Evolutionary conservation across 768 basidiomycete species (phyloP), one percentile per base, ranked within the genome.

Genomic region (Trametes cinnabarina): DNA sequence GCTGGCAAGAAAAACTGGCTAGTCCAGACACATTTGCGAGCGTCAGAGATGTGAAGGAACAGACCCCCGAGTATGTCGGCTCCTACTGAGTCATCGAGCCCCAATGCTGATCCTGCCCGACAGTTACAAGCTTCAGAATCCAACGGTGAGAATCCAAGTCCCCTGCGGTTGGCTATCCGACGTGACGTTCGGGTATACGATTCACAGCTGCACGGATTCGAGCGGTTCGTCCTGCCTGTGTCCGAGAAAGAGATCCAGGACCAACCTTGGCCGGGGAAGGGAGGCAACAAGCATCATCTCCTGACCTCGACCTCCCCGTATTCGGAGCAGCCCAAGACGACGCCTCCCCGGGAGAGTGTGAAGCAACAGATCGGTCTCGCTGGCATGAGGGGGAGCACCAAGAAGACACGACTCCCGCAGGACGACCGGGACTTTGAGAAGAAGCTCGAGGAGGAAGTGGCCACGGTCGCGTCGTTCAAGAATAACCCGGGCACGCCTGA

Each of bases 141-240:
- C 50, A 3, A 51, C 10, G 20, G 57, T 58, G 12, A 30, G 43
- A 39, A 10, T 26, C 3, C 17, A 3, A 1, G 7, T 3, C 23
- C 3, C 2, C 4, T 10, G 5, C 30, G 30, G 6, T 32, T 32
- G 30, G 30, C 30, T 3, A n/a, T 37, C 14, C 17, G 10, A 28
- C 8, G 28, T 20, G 7, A 10, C 32, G 8, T 17, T 30, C 9
- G 17, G n/a, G 11, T 19, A 11, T 17, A n/a, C 22, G 0, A 2
- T 46, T 3, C 25, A 66, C 63, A 37, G 57, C 40, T 32, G 6
- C 57, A 66, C 44, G 65, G 60, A n/a, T 66, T 55, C 44, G 48
- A 61, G 1, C 63, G 65, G 25, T 63, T 57, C 28, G 63, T 66
- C 6, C 30, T 32, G 30, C 30, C 30, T 11, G 30, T 32, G 6